A percentile compares a stretch with the other conserved stretches of the same genome.
Evolutionary conservation across 805 yeast species (phyloP).

Genomic region (Starmerella stellata): DNA sequence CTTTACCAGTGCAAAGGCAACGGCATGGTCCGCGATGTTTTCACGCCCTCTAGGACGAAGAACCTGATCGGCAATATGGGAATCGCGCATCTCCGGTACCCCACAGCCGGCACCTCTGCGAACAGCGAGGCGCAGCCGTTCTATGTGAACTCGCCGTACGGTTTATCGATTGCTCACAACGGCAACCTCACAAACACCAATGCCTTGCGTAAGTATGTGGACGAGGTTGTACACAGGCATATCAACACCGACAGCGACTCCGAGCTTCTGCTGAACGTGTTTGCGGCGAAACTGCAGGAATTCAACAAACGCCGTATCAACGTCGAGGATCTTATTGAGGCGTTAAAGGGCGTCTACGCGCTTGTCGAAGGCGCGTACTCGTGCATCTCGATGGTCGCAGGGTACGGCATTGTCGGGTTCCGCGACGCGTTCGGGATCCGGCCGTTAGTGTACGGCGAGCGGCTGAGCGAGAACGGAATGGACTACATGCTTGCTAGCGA

Average conservation of each 20-base stretch:
- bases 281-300: slow-evolving; percentile 80
- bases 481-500: slow-evolving; percentile 95
- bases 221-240: slow-evolving; percentile 88
- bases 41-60: slow-evolving; percentile 61
- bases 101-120: slow-evolving; percentile 92
- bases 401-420: slow-evolving; percentile 87
- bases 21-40: slow-evolving; percentile 97
- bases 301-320: slow-evolving; percentile 87
- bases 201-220: slow-evolving; percentile 60
- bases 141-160: slow-evolving; percentile 93
- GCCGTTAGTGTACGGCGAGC: slow-evolving; percentile 74
- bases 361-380: slow-evolving; percentile 93
- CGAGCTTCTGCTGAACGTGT: slow-evolving; percentile 71
- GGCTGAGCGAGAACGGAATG: slow-evolving; percentile 45
- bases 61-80: slow-evolving; percentile 89
- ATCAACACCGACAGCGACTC: slow-evolving; percentile 95
- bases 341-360: slow-evolving; percentile 64
- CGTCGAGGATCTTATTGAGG: slow-evolving; percentile 72
- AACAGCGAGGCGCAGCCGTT: slow-evolving; percentile 97
- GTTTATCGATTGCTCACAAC: slow-evolving; percentile 76
- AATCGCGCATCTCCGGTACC: slow-evolving; percentile 81
- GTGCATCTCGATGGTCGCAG: slow-evolving; percentile 86
- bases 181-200: slow-evolving; percentile 85
- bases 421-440: slow-evolving; percentile 95
- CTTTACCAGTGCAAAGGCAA: slow-evolving; percentile 95